Conservation (phyloP, 2,329 filamentous ascomycete genomes). For the Hawksworthiomyces lignivorus region DNA sequence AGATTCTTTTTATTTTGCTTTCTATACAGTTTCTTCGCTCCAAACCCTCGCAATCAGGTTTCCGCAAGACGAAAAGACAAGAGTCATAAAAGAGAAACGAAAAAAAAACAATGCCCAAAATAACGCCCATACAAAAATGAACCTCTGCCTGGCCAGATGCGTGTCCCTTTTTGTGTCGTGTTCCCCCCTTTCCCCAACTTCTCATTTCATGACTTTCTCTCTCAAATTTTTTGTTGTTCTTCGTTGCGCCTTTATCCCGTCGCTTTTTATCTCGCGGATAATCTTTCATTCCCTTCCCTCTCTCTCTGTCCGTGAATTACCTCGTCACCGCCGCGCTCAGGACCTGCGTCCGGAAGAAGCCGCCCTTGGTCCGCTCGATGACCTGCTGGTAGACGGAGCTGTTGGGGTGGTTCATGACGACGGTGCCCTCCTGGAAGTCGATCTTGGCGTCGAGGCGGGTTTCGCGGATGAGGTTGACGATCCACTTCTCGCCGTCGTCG, state of each 20-base stretch:
- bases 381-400: slow-evolving; percentile 99
- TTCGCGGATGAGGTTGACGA: slow-evolving; percentile 97
- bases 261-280: no score
- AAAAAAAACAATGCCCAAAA: not conserved
- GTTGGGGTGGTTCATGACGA: slow-evolving; percentile 98
- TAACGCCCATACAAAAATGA: not conserved
- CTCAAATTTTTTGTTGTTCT: no score
- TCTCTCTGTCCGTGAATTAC: not conserved
- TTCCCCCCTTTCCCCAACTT: no score
- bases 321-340: slow-evolving; percentile 58
- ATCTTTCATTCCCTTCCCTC: not conserved
- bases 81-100: not conserved
- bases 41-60: no score
- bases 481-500: slow-evolving; percentile 99
- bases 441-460: slow-evolving; percentile 98
- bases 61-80: no score
- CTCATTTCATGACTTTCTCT: no score
- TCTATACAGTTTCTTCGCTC: no score
- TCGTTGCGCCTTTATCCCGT: no score
- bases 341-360: slow-evolving; percentile 97
- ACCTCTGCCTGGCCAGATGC: not conserved
- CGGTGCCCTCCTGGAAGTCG: slow-evolving; percentile 96
- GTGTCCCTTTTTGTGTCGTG: no score
- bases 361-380: slow-evolving; percentile 97
- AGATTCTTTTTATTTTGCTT: no score